Evolutionary conservation across 2,329 filamentous ascomycete species (phyloP), one percentile per base, ranked within the genome.

Genomic region (Bipolaris victoriae): DNA sequence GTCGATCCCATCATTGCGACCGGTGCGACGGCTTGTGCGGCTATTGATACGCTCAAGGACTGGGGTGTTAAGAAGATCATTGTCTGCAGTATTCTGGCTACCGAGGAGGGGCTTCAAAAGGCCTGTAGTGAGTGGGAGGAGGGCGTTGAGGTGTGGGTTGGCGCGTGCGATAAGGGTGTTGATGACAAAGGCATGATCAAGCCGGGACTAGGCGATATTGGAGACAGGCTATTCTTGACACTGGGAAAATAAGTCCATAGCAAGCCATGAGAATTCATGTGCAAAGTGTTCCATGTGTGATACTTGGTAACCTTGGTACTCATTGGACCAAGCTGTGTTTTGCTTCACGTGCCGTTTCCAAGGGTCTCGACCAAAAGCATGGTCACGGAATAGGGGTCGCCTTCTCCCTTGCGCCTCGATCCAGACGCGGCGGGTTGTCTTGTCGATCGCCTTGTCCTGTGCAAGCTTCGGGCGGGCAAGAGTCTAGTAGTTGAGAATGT

Each of bases 1-100:
- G 85, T 97, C 46, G 94, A 98, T 73, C 95, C 94, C 3, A 86
- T 98, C 66, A 96, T 98, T 72, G 95, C 94, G 1, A 98, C 95
- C 0, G 94, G 94, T 36, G 92, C 91, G 1, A 98, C 94, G 2
- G 91, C 91, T 57, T 89, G 87, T 29, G 94, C 94, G 0, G 94
- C 94, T 5, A 96, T 98, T 71, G 90, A 95, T 72, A 92, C 91
- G 0, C 81, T 98, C 57, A 85, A 84, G 52, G 93, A 98, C 73
- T 98, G 94, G 93, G 94, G 94, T 26, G 91, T 92, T n/a, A 84
- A 89, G 78, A 84, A 85, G 58, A 87, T 98, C 53, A 79, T 97
- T 40, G 86, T 97, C 39, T 79, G 96, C 26, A 85, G 86, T 43
- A 85, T 98, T 24, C 75, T 97, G 26, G 92, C 86, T 1, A 91